Conservation (phyloP, 441 rosid species). For the Isatis lusitanica region DNA sequence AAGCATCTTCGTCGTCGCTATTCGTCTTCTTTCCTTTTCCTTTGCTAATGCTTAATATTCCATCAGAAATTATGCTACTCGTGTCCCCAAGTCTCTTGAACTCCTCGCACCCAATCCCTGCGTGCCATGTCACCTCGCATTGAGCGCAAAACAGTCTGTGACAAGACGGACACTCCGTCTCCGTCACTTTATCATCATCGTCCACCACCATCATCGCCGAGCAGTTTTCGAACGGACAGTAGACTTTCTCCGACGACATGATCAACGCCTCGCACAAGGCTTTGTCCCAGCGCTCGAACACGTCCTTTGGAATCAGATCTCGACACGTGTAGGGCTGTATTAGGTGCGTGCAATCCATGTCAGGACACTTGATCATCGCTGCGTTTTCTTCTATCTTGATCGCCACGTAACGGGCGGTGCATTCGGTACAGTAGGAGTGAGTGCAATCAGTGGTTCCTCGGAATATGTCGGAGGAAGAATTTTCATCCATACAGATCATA, state of each 20-base stretch:
- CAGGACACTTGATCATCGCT: background rate
- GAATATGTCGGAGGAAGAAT: background rate
- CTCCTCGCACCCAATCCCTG: background rate
- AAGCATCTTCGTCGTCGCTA: background rate
- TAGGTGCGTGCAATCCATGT: background rate
- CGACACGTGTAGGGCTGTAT: background rate
- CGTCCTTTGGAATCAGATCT: background rate
- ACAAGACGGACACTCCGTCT: conserved; percentile 6
- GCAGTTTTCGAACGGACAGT: background rate
- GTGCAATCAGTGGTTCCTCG: background rate
- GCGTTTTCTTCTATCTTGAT: background rate
- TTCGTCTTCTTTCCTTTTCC: too few relatives aligned
- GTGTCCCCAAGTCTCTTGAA: too few relatives aligned
- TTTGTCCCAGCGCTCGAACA: conserved; percentile 5
- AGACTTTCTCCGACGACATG: background rate
- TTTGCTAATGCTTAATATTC: too few relatives aligned
- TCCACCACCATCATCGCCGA: background rate
- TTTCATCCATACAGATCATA: background rate
- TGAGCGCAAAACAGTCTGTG: background rate
- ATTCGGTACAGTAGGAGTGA: background rate
- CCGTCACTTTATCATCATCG: background rate
- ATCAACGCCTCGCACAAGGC: background rate
- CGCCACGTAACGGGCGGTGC: background rate
- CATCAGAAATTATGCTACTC: background rate
- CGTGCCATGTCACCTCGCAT: background rate